phyloP scores from a whole-genome alignment of 1,284 basidiomycete species.

The Porphyrellus sp. region DNA sequence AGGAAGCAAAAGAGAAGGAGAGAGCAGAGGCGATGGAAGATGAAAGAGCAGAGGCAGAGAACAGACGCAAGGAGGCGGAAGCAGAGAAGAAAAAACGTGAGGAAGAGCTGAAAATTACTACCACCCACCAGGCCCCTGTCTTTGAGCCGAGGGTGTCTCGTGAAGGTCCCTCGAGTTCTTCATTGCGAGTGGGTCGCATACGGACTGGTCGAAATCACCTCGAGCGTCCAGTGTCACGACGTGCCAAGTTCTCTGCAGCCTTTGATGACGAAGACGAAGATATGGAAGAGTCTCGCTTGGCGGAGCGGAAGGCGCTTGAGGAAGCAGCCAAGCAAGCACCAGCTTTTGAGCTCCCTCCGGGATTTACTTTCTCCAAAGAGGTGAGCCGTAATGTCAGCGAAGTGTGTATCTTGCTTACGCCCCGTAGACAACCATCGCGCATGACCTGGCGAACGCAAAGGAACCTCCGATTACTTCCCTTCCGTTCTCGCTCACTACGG shows the following conservation, averaged over 20 bases:
- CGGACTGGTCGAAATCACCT: slow-evolving; percentile 54
- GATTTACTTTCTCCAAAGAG: slow-evolving; percentile 65
- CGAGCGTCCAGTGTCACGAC: slow-evolving; percentile 42
- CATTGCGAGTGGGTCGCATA: slow-evolving; percentile 61
- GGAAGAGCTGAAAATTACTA: slow-evolving; percentile 25
- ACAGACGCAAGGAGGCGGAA: slow-evolving; percentile 17
- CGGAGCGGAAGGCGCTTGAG: slow-evolving; percentile 45
- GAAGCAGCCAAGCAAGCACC: slow-evolving; percentile 54
- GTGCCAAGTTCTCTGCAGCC: slow-evolving; percentile 61
- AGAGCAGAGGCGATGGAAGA: slow-evolving; percentile 36
- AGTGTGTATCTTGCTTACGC: slow-evolving; percentile 8
- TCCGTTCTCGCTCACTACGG: slow-evolving; percentile 60
- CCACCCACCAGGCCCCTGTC: slow-evolving; percentile 22
- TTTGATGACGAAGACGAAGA: slow-evolving; percentile 59
- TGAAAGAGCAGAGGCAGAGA: slow-evolving; percentile 31
- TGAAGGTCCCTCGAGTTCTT: slow-evolving; percentile 43
- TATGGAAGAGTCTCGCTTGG: slow-evolving; percentile 44
- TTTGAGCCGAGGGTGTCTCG: slow-evolving; percentile 24
- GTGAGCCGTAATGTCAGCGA: slow-evolving; percentile 39
- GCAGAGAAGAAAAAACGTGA: slow-evolving; percentile 24
- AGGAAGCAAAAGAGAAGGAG: slow-evolving; percentile 31
- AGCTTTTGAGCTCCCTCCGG: slow-evolving; percentile 56
- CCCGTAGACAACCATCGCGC: slow-evolving; percentile 34
- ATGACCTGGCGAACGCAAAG: slow-evolving; percentile 45
- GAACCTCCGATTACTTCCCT: slow-evolving; percentile 63